phyloP scores from a whole-genome alignment of 331 rosid genomes.

The Ulmus americana region DNA sequence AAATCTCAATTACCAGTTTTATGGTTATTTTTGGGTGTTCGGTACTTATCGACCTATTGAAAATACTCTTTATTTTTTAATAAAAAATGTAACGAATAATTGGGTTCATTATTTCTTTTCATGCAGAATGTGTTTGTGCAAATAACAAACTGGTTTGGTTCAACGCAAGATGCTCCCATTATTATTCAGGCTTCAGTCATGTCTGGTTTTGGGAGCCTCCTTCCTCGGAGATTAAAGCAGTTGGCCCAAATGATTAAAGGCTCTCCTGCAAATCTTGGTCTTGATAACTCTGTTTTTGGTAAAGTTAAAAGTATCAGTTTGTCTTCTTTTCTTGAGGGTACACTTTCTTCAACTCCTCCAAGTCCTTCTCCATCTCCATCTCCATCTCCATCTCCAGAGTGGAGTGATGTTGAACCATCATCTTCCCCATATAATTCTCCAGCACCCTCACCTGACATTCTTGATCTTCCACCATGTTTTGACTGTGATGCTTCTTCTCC shows the following conservation, averaged over 20 bases:
- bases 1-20: no score
- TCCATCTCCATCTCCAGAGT: conserved; percentile 43
- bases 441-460: conserved; percentile 30
- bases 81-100: background rate
- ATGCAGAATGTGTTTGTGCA: conserved; percentile 67
- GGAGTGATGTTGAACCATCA: conserved; percentile 27
- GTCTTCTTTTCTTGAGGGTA: conserved; percentile 55
- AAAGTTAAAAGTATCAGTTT: conserved; percentile 61
- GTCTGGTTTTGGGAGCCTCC: conserved; percentile 42
- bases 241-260: conserved; percentile 53
- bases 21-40: no score
- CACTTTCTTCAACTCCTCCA: conserved; percentile 39
- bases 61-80: no score
- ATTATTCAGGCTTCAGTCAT: conserved; percentile 63
- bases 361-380: conserved; percentile 68
- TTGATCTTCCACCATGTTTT: conserved; percentile 35
- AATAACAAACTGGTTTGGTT: conserved; percentile 61
- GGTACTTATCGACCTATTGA: no score
- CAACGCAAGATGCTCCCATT: conserved; percentile 49
- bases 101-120: conserved; percentile 9
- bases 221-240: conserved; percentile 62
- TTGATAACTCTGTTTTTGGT: conserved; percentile 63
- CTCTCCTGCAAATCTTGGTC: conserved; percentile 68
- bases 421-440: conserved; percentile 35
- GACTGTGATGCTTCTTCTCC: conserved; percentile 41